Base-by-base conservation (phyloP, 2,329 filamentous ascomycete species). In the Diaporthe velutina region DNA sequence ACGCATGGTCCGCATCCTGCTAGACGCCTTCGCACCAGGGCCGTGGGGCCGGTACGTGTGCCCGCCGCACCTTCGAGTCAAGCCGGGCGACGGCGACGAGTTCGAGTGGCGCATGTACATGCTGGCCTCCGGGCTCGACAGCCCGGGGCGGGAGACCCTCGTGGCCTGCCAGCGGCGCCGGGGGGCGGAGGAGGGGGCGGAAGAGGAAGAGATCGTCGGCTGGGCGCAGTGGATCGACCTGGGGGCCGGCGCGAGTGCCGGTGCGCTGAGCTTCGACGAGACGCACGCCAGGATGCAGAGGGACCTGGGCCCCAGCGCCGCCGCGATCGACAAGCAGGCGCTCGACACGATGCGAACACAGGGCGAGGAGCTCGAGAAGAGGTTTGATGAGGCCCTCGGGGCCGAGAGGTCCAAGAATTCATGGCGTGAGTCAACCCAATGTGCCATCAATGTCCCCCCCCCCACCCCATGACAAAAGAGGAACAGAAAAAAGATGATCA, bases 191-290 rank as follows among this genome's bases (percentile, higher is more conserved):
- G 25, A 1, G n/a, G 33, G 9, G 13, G 15, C 15, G 35, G 17
- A 2, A 42, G 10, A 22, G 33, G 48, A 72, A 33, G 54, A 74
- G 40, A 28, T 57, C 4, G 28, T 75, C n/a, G 73, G 73, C 60
- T 75, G 73, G 73, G 70, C 73, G 15, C 50, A 67, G 60, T 75
- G 73, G 73, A 28, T 73, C 52, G 73, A 75, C 35, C 7, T 71
- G 38, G 10, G 12, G 9, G 42, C 33, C 25, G 48, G 7, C 54
- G 5, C 25, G 13, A 9, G 33, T 35, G 58, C 42, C 6, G n/a
- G 25, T 28, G 12, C 22, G 4, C 9, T 28, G 25, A 60, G 33
- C 25, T 19, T 4, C 6, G 60, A 71, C 3, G 68, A 58, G 25
- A 52, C 30, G 35, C 35, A 22, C 52, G 68, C 68, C 17, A 61